These are phyloP conservation scores for Candida gorgasii DNA, from an alignment of 805 yeast genomes.

Conservation along the genomic window DNA sequence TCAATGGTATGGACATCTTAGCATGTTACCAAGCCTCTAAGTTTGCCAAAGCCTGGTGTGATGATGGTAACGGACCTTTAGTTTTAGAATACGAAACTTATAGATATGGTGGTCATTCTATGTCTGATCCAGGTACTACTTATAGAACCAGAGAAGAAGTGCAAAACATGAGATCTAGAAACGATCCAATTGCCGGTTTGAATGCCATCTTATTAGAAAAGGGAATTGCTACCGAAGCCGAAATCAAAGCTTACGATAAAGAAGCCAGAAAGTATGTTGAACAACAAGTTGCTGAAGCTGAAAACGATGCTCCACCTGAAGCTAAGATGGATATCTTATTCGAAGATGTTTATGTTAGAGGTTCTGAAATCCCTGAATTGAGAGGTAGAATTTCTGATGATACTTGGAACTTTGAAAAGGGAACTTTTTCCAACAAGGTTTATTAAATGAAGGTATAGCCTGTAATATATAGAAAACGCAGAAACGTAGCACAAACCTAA, in stretches of 20 bases:
- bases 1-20: conserved; percentile 97
- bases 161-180: conserved; percentile 98
- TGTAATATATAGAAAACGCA: background rate
- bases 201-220: conserved; percentile 82
- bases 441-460: no score
- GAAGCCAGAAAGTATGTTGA: conserved; percentile 95
- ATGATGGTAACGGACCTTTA: conserved; percentile 92
- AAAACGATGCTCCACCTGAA: conserved; percentile 92
- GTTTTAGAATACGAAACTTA: conserved; percentile 97
- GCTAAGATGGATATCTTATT: conserved; percentile 92
- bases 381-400: conserved; percentile 98
- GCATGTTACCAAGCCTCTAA: conserved; percentile 95
- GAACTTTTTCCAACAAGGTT: conserved; percentile 47
- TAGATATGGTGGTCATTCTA: conserved; percentile 99
- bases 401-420: conserved; percentile 77
- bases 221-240: conserved; percentile 89
- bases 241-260: conserved; percentile 92
- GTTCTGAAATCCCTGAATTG: conserved; percentile 86
- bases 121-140: conserved; percentile 99
- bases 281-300: conserved; percentile 91
- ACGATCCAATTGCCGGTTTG: conserved; percentile 96
- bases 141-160: conserved; percentile 99
- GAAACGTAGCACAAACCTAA: no score
- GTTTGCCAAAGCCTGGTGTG: conserved; percentile 95
- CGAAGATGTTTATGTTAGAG: conserved; percentile 95